A percentile compares a stretch with the other conserved stretches of the same genome.
phyloP scores from a whole-genome alignment of 208 protist genomes.

The Vickermania ingenoplastis region DNA sequence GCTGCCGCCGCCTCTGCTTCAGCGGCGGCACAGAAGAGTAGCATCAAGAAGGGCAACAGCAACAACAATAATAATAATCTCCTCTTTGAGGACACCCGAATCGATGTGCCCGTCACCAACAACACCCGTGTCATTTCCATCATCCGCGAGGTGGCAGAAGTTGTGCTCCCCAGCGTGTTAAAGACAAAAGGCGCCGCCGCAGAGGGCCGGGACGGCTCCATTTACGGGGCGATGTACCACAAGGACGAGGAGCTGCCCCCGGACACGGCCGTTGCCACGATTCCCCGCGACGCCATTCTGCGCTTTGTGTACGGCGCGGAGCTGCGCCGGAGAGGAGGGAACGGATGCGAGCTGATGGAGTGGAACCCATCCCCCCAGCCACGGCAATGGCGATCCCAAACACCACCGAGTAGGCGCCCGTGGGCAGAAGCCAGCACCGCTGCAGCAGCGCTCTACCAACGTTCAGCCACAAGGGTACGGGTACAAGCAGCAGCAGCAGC shows the following conservation, averaged over 20 bases:
- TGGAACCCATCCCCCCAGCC: too few relatives aligned
- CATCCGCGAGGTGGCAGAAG: conserved; percentile 32
- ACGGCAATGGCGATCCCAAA: too few relatives aligned
- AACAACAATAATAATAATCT: too few relatives aligned
- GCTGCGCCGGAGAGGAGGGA: conserved; percentile 11
- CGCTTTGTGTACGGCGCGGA: conserved; percentile 39
- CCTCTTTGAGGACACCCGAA: conserved; percentile 8
- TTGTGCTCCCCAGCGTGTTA: conserved; percentile 16
- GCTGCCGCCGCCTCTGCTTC: not conserved
- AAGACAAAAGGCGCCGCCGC: not conserved
- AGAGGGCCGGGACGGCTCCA: conserved; percentile 7
- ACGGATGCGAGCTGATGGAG: conserved; percentile 10
- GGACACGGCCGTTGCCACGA: conserved; percentile 17
- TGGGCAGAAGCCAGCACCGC: not conserved
- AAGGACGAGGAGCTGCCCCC: conserved; percentile 20
- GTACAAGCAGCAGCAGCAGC: not conserved
- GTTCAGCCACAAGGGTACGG: not conserved
- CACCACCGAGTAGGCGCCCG: too few relatives aligned
- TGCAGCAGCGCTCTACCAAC: too few relatives aligned
- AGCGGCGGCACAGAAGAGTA: not conserved
- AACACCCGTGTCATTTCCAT: conserved; percentile 24
- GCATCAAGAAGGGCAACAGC: too few relatives aligned
- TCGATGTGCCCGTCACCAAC: conserved; percentile 26
- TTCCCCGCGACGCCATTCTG: conserved; percentile 26
- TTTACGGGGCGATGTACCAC: conserved; percentile 34